Conservation (phyloP, 768 basidiomycete genomes). For the Pseudohyphozyma bogoriensis region DNA sequence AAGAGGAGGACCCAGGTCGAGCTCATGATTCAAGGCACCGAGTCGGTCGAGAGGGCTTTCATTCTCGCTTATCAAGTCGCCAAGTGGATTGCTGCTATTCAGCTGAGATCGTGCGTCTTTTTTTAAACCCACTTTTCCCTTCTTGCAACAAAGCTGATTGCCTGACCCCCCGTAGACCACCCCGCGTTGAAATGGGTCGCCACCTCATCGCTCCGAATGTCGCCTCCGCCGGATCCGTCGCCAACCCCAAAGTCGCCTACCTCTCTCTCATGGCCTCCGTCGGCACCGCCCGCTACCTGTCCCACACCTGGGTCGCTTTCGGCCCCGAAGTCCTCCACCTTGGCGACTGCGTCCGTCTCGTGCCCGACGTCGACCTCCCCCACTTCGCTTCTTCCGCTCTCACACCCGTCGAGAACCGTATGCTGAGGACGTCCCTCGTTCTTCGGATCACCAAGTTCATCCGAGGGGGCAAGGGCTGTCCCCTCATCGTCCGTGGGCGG, state of each 20-base stretch:
- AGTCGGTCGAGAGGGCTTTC: constrained; percentile 9
- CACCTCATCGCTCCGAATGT: constrained; percentile 7
- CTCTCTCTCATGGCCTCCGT: background rate
- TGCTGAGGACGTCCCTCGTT: constrained; percentile 7
- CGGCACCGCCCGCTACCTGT: constrained; percentile 12
- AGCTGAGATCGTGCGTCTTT: constrained; percentile 16
- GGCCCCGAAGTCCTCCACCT: constrained; percentile 20
- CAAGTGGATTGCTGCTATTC: constrained; percentile 14
- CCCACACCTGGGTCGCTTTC: constrained; percentile 5
- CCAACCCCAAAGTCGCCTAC: background rate
- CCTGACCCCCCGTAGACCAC: too few relatives aligned
- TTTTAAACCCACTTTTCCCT: too few relatives aligned
- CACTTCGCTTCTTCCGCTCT: background rate
- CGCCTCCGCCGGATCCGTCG: too few relatives aligned
- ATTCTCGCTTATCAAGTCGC: constrained; percentile 10
- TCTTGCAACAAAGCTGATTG: too few relatives aligned
- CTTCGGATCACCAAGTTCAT: constrained; percentile 9
- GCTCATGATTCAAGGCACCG: constrained; percentile 1
- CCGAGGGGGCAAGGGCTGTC: constrained; percentile 5
- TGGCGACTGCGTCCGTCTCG: constrained; percentile 18
- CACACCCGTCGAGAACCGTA: too few relatives aligned
- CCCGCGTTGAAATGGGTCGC: background rate
- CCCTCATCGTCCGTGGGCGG: constrained; percentile 12
- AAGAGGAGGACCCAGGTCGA: background rate
- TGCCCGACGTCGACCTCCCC: background rate